These are phyloP conservation scores for Aspergillus coremiiformis DNA, from an alignment of 495 filamentous ascomycete species.

Conservation along the genomic window DNA sequence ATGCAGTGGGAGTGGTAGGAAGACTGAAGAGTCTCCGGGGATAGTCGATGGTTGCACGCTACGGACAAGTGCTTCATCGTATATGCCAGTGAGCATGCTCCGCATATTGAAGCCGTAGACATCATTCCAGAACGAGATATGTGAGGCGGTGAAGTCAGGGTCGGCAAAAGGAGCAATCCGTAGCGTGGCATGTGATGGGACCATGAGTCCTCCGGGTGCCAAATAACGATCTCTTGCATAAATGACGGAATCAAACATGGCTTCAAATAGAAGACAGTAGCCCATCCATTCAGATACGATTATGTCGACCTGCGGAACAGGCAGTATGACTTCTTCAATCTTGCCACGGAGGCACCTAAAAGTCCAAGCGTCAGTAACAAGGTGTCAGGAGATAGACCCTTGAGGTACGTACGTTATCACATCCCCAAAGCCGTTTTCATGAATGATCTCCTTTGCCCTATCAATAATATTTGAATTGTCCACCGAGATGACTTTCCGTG, in stretches of 20 bases:
- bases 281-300: slow-evolving; percentile 99
- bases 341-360: slow-evolving; percentile 66
- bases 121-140: slow-evolving; percentile 63
- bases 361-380: slow-evolving; percentile 6
- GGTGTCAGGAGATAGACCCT: not conserved
- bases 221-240: slow-evolving; percentile 84
- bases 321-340: slow-evolving; percentile 81
- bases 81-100: slow-evolving; percentile 49
- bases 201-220: slow-evolving; percentile 69
- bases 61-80: slow-evolving; percentile 54
- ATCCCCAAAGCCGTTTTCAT: slow-evolving; percentile 70
- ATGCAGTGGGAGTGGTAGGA: slow-evolving; percentile 50
- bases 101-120: slow-evolving; percentile 53
- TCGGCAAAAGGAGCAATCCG: slow-evolving; percentile 81
- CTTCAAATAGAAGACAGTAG: slow-evolving; percentile 87
- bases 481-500: slow-evolving; percentile 83
- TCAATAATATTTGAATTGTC: slow-evolving; percentile 92
- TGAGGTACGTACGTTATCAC: slow-evolving; percentile 56
- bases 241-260: slow-evolving; percentile 90
- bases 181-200: slow-evolving; percentile 83
- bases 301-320: slow-evolving; percentile 80
- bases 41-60: slow-evolving; percentile 35
- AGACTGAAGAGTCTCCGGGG: slow-evolving; percentile 41
- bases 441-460: slow-evolving; percentile 76
- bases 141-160: slow-evolving; percentile 63